Evolutionary conservation across 164 flowering plant species (phyloP).

Genomic region (Kalanchoe fedtschenkoi): DNA sequence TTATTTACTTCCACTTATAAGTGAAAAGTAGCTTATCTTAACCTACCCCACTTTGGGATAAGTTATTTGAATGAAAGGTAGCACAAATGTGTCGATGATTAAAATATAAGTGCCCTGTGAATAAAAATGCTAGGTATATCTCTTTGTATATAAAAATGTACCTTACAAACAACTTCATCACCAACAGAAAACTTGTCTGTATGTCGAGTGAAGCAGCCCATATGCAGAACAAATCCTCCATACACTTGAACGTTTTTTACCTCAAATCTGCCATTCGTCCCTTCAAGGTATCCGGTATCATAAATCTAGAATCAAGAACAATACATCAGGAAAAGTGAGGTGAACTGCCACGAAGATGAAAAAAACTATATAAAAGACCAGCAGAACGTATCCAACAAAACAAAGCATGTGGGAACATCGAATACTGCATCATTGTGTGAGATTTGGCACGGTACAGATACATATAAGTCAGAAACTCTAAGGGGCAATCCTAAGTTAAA

Average conservation of each 20-base stretch:
- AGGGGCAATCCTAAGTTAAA: neutral
- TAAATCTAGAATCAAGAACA: conserved; percentile 47
- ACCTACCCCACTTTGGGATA: too few species aligned
- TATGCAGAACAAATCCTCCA: conserved; percentile 86
- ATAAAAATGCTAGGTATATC: neutral
- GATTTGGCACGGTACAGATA: too few species aligned
- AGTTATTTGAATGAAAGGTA: too few species aligned
- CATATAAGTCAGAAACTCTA: too few species aligned
- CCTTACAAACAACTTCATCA: conserved; percentile 75
- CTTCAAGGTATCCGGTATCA: conserved; percentile 72
- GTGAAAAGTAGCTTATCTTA: too few species aligned
- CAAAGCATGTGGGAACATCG: too few species aligned
- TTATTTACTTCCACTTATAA: too few species aligned
- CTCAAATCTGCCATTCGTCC: conserved; percentile 58
- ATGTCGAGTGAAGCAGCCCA: conserved; percentile 49
- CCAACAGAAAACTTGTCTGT: conserved; percentile 45
- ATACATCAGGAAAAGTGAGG: conserved; percentile 1
- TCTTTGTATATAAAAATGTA: conserved; percentile 8
- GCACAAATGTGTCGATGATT: too few species aligned
- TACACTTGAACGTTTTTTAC: conserved; percentile 70
- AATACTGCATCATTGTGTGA: too few species aligned
- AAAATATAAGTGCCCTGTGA: too few species aligned
- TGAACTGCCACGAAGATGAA: neutral
- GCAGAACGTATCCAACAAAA: neutral
- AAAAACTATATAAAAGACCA: neutral